These are phyloP conservation scores for Metarhizium robertsii DNA, from an alignment of 2,329 filamentous ascomycete species.

Conservation along the genomic window DNA sequence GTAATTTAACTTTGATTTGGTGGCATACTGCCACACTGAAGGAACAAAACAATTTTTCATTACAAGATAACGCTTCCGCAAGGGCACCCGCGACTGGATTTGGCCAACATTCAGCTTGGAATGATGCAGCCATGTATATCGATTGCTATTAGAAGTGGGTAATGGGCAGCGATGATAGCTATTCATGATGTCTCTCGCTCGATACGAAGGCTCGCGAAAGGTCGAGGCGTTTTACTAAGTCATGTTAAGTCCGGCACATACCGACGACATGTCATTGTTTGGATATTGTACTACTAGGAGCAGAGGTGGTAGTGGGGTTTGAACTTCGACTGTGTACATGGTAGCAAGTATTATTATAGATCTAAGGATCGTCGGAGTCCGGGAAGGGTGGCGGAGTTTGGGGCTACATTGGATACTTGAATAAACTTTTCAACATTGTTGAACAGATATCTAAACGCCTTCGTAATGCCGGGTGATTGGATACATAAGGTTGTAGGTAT, in stretches of 20 bases:
- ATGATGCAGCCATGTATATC: not conserved
- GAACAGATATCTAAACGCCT: not conserved
- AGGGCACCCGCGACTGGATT: not conserved
- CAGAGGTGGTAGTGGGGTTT: constrained; percentile 5
- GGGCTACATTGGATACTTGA: constrained; percentile 6
- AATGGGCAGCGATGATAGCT: not conserved
- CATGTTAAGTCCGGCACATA: not conserved
- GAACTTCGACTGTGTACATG: constrained; percentile 13
- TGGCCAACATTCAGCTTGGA: not conserved
- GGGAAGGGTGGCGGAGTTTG: constrained; percentile 9
- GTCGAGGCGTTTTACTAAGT: not conserved
- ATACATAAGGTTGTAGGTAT: too few relatives aligned
- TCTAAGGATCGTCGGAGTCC: not conserved
- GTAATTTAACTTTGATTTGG: not conserved
- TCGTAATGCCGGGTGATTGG: too few relatives aligned
- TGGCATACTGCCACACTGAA: not conserved
- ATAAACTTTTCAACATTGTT: not conserved
- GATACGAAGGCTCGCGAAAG: not conserved
- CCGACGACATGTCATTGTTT: constrained; percentile 9
- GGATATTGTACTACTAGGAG: constrained; percentile 17
- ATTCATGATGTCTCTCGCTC: not conserved
- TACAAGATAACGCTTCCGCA: not conserved
- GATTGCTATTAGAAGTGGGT: not conserved
- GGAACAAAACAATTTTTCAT: not conserved
- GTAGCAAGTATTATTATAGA: constrained; percentile 4